Base-by-base conservation (phyloP, 441 rosid genomes). In the Pelargonium myrrhifolium region DNA sequence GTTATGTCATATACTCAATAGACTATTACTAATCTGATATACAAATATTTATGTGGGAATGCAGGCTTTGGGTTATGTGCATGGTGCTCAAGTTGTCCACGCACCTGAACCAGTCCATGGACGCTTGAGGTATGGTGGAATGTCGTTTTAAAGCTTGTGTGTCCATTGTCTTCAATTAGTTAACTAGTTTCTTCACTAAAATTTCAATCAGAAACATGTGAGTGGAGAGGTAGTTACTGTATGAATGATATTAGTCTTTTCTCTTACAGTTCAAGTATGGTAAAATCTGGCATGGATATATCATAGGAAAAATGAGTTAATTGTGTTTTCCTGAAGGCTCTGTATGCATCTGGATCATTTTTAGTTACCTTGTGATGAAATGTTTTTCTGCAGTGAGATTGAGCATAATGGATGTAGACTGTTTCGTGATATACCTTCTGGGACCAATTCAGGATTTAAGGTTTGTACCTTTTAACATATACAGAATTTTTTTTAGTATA, bases 91-190 rank as follows among this genome's bases (percentile, higher is more conserved):
- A 74, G 81, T 94, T 72, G 85, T 87, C 70, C 99, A 89, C 68
- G 99, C 98, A 66, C 70, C 89, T 22, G 94, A 92, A 76, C 98
- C 99, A 63, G 87, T 94, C 71, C 99, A 94, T 75, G 99, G 98
- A 69, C 94, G 96, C 17, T 77, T 89, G 81, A 94, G 99, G 99
- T 94, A 85, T 65, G 68, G 66, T 65, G 65, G 28, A 68, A 73
- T 73, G 64, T 66, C 22, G 20, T 47, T 76, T 61, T 58, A 26
- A 12, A 14, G 24, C 37, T 53, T 60, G 26, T 69, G 26, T 66
- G 12, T 26, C 9, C 67, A 53, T 53, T 47, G 26, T 65, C 64
- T 59, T 63, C 37, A 47, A 56, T 56, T 37, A 47, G 20, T 60
- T 40, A 37, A 22, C 15, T 26, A 12, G n/a, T 64, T 15, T 5